phyloP scores from a whole-genome alignment of 179 eudicot species.

The Silene coronaria region DNA sequence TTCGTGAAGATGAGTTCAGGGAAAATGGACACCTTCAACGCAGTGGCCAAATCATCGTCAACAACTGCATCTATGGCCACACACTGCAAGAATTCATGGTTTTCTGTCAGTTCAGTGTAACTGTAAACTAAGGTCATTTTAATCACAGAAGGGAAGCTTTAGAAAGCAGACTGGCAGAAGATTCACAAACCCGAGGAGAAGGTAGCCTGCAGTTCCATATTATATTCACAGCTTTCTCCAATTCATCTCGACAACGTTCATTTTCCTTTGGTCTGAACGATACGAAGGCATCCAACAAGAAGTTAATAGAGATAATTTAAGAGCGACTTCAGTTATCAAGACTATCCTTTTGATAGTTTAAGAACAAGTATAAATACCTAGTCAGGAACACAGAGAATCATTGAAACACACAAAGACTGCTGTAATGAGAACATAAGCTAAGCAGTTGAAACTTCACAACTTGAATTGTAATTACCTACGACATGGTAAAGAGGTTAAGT shows the following conservation, averaged over 20 bases:
- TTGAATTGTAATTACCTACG: too few species aligned
- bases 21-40: slow-evolving; percentile 66
- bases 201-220: slow-evolving; percentile 96
- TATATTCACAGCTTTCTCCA: slow-evolving; percentile 86
- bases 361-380: too few species aligned
- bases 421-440: too few species aligned
- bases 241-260: slow-evolving; percentile 63
- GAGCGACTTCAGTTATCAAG: not conserved
- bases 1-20: slow-evolving; percentile 90
- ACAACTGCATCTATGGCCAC: slow-evolving; percentile 85
- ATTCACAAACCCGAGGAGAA: slow-evolving; percentile 76
- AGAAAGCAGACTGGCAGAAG: slow-evolving; percentile 1
- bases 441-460: too few species aligned
- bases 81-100: slow-evolving; percentile 42
- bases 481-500: too few species aligned
- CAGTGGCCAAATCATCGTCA: slow-evolving; percentile 70
- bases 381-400: too few species aligned
- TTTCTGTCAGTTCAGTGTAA: slow-evolving; percentile 8
- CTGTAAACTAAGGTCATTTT: not conserved
- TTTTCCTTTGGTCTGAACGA: slow-evolving; percentile 73
- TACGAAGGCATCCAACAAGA: slow-evolving; percentile 6
- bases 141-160: not conserved
- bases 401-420: too few species aligned
- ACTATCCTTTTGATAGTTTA: too few species aligned
- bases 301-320: not conserved